A percentile compares a stretch with the other conserved stretches of the same genome.
Evolutionary conservation across 345 rosid genomes (phyloP).

Genomic region (Gossypium mustelinum): DNA sequence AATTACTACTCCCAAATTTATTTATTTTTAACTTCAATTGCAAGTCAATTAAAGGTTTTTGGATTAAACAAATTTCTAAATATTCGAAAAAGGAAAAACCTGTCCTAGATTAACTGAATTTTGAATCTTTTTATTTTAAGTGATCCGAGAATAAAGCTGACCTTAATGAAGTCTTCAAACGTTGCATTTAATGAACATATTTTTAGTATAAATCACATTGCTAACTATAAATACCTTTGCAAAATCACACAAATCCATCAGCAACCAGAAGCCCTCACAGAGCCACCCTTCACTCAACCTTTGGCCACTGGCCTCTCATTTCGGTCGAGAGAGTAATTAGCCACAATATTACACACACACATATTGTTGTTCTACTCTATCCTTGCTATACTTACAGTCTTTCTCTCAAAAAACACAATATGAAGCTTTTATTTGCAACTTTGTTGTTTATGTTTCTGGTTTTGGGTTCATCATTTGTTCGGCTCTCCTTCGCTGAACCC

Average conservation of each 20-base stretch:
- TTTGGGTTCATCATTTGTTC: slow-evolving; percentile 40
- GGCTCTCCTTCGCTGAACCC: slow-evolving; percentile 39
- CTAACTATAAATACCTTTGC: not conserved
- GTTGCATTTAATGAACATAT: not conserved
- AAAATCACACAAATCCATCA: not conserved
- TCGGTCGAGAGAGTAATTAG: no score
- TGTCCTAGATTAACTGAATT: not conserved
- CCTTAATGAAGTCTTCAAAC: not conserved
- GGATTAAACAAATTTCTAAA: not conserved
- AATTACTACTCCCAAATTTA: no score
- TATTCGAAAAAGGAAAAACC: not conserved
- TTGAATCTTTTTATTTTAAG: not conserved
- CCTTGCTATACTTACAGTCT: no score
- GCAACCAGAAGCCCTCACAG: not conserved
- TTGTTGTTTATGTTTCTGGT: slow-evolving; percentile 35
- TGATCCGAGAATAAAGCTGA: not conserved
- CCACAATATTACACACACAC: not conserved
- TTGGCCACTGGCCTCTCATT: not conserved
- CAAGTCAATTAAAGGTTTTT: not conserved
- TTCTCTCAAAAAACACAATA: not conserved
- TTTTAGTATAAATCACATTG: not conserved
- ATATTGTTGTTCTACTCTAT: no score
- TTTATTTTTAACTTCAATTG: no score
- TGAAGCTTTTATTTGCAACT: slow-evolving; percentile 30
- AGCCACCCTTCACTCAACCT: not conserved